Evolutionary conservation across 495 filamentous ascomycete species (phyloP).

Genomic region (Elaphomyces granulatus): DNA sequence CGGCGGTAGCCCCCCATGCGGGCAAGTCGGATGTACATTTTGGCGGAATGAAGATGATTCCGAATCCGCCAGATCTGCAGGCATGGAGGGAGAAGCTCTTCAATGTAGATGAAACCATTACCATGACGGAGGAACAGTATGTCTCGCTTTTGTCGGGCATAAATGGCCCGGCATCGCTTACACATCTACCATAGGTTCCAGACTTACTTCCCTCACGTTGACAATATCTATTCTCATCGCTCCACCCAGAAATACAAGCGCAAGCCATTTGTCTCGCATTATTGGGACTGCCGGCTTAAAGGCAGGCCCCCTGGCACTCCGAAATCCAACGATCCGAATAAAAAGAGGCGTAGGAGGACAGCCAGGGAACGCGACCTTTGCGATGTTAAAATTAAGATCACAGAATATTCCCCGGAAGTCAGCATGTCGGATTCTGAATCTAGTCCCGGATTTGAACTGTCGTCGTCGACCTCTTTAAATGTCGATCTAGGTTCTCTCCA

Average conservation of each 20-base stretch:
- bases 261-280: conserved; percentile 70
- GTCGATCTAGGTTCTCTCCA: conserved; percentile 1
- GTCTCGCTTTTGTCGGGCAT: conserved; percentile 9
- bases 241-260: conserved; percentile 79
- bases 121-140: conserved; percentile 67
- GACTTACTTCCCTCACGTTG: conserved; percentile 79
- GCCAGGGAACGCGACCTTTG: conserved; percentile 67
- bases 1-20: background rate
- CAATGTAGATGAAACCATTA: conserved; percentile 59
- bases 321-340: conserved; percentile 72
- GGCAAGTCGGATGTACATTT: conserved; percentile 30
- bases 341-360: conserved; percentile 76
- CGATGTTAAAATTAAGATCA: conserved; percentile 88
- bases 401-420: conserved; percentile 58
- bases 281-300: conserved; percentile 85
- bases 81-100: conserved; percentile 67
- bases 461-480: background rate
- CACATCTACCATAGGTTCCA: conserved; percentile 44
- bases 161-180: background rate
- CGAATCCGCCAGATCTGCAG: conserved; percentile 53
- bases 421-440: conserved; percentile 7
- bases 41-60: conserved; percentile 42
- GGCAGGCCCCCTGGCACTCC: conserved; percentile 71
- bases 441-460: background rate
- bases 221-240: conserved; percentile 85